phyloP scores from a whole-genome alignment of 2,329 filamentous ascomycete species.

The Colletotrichum tanaceti region DNA sequence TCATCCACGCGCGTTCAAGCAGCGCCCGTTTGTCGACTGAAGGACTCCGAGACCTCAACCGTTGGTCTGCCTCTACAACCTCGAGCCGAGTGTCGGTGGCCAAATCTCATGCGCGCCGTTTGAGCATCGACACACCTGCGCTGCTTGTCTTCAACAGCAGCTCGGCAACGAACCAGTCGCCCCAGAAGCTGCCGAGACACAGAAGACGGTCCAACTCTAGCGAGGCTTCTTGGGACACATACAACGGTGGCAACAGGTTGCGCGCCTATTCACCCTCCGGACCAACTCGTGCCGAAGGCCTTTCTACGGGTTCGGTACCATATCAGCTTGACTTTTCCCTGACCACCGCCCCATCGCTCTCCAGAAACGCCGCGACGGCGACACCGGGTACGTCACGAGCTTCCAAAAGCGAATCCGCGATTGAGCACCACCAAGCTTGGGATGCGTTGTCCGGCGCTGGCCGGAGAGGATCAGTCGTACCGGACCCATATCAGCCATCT shows the following conservation, averaged over 20 bases:
- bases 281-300: neutral
- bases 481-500: conserved; percentile 9
- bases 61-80: conserved; percentile 62
- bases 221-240: conserved; percentile 11
- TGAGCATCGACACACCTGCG: conserved; percentile 24
- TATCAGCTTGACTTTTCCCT: neutral
- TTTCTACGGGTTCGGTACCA: neutral
- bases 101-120: conserved; percentile 12
- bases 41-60: conserved; percentile 58
- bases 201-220: conserved; percentile 26
- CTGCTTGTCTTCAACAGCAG: neutral
- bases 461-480: conserved; percentile 34
- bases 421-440: conserved; percentile 19
- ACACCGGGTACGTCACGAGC: conserved; percentile 3
- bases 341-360: neutral
- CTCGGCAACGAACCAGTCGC: conserved; percentile 6
- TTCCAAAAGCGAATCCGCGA: neutral
- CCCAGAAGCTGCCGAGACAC: conserved; percentile 1
- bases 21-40: conserved; percentile 53
- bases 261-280: conserved; percentile 17
- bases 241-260: neutral
- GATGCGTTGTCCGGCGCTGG: conserved; percentile 32
- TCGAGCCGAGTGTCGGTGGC: conserved; percentile 51
- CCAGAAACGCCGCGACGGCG: neutral
- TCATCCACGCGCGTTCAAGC: conserved; percentile 49